Evolutionary conservation across 2,329 filamentous ascomycete species (phyloP).

Genomic region (Lasiodiplodia hormozganensis): DNA sequence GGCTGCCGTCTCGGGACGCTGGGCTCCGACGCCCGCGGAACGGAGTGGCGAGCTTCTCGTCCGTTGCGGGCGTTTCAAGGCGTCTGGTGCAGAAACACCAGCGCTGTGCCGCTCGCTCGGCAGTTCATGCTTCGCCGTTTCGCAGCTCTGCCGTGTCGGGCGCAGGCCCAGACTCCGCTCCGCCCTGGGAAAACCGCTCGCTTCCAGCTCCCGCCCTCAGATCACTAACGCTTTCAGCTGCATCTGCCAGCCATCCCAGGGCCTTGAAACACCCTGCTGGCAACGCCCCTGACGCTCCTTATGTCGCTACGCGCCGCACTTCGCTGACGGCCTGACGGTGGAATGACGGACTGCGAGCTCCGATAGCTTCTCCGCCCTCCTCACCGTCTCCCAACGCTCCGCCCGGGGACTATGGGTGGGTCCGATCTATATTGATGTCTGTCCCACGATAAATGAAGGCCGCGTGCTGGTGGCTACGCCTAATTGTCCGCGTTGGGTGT

Average conservation of each 20-base stretch:
- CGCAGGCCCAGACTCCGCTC: conserved; percentile 14
- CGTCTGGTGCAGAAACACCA: neutral
- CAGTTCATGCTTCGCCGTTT: conserved; percentile 1
- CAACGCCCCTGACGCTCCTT: conserved; percentile 18
- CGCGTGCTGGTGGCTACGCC: conserved; percentile 5
- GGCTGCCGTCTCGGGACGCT: neutral
- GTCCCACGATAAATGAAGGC: conserved; percentile 3
- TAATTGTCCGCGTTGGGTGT: conserved; percentile 5
- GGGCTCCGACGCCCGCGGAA: neutral
- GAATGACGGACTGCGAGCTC: neutral
- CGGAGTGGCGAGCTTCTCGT: neutral
- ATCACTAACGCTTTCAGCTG: conserved; percentile 17
- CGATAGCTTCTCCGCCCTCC: neutral
- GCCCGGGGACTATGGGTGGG: neutral
- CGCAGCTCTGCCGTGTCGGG: neutral
- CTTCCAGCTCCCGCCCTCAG: conserved; percentile 10
- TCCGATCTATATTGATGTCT: conserved; percentile 14
- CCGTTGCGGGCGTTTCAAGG: conserved; percentile 7
- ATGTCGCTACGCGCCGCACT: neutral
- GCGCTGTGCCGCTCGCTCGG: neutral
- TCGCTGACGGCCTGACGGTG: conserved; percentile 1
- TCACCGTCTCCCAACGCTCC: conserved; percentile 7
- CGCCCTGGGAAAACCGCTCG: conserved; percentile 1
- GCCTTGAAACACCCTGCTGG: conserved; percentile 17
- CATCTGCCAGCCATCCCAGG: conserved; percentile 15